Evolutionary conservation across 495 filamentous ascomycete genomes (phyloP).

Genomic region (Achaetomiella virescens): DNA sequence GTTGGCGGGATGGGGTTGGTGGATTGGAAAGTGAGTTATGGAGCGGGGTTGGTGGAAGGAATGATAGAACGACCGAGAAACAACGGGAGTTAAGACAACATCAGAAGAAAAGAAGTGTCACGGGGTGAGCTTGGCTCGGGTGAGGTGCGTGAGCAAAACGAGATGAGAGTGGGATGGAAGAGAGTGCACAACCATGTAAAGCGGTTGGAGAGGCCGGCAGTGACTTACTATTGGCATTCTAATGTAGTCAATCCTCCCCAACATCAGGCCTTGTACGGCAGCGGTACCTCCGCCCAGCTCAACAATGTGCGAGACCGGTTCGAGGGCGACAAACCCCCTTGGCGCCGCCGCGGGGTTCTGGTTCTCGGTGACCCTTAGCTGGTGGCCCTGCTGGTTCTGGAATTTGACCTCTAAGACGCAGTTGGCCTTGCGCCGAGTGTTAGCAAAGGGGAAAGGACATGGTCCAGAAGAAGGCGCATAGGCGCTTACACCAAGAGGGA

Average conservation of each 20-base stretch:
- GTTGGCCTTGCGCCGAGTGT: slow-evolving; percentile 14
- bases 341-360: slow-evolving; percentile 27
- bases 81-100: too few relatives aligned
- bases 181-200: background rate
- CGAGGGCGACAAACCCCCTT: slow-evolving; percentile 29
- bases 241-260: slow-evolving; percentile 39
- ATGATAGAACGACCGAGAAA: too few relatives aligned
- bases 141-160: background rate
- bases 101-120: too few relatives aligned
- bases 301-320: slow-evolving; percentile 32
- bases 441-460: background rate
- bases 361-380: slow-evolving; percentile 33
- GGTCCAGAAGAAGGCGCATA: background rate
- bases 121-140: too few relatives aligned
- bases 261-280: slow-evolving; percentile 21
- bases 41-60: too few relatives aligned
- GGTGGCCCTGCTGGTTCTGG: slow-evolving; percentile 23
- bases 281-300: slow-evolving; percentile 22
- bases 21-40: too few relatives aligned
- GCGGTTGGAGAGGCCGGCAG: background rate
- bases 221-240: slow-evolving; percentile 23
- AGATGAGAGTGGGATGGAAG: background rate
- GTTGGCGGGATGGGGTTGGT: too few relatives aligned
- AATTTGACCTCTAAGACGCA: slow-evolving; percentile 36
- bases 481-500: slow-evolving; percentile 23